Percentiles rank a stretch among this genome's conserved stretches.
These are phyloP conservation scores for Pseudotsuga menziesii DNA, from an alignment of 75 land plant species.

Conservation along the genomic window DNA sequence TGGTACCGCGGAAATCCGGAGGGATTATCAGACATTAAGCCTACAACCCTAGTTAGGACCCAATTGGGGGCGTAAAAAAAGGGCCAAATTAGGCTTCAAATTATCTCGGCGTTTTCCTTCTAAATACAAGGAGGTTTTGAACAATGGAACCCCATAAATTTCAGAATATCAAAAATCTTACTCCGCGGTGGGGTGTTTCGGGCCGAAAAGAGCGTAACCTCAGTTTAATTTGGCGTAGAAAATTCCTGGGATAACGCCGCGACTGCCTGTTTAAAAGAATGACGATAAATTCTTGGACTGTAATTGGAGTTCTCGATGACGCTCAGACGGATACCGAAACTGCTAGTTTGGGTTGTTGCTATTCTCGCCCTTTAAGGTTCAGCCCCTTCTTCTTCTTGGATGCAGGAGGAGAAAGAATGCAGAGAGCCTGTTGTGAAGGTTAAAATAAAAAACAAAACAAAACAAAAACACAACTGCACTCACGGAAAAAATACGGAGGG, in stretches of 20 bases:
- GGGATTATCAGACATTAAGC: neutral
- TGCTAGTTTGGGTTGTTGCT: neutral
- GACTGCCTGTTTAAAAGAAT: neutral
- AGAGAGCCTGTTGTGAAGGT: neutral
- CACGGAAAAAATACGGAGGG: neutral
- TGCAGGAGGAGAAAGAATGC: neutral
- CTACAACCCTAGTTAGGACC: neutral
- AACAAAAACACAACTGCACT: neutral
- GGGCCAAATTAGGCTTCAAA: neutral
- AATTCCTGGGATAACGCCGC: neutral
- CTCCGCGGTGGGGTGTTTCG: neutral
- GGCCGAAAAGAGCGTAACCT: neutral
- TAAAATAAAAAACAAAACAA: neutral
- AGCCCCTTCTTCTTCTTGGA: too few relatives aligned
- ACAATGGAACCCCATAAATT: neutral
- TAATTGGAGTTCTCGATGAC: neutral
- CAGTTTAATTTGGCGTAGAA: neutral
- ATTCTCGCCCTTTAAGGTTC: neutral
- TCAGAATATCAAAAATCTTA: neutral
- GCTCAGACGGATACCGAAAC: too few relatives aligned
- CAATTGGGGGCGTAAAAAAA: neutral
- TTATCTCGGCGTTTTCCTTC: too few relatives aligned
- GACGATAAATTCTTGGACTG: neutral
- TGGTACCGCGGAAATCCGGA: neutral
- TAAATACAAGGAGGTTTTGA: neutral